Conservation (phyloP, 257 asterid species). For the Lantana camara region DNA sequence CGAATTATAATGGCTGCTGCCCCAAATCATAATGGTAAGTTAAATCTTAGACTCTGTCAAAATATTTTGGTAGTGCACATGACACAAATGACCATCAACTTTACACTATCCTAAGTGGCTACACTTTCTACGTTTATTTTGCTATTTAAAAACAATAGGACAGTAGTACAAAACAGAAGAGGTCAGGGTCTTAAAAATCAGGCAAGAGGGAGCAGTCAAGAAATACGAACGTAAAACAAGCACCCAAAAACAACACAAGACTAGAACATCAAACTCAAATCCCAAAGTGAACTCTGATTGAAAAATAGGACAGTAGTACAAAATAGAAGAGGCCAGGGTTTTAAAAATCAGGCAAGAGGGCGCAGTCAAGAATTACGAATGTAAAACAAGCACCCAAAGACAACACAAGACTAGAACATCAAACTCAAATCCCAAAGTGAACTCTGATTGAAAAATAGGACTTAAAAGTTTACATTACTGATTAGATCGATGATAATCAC, state of each 20-base stretch:
- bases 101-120: background rate
- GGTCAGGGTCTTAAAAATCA: background rate
- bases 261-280: background rate
- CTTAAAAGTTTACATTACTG: slow-evolving; percentile 3
- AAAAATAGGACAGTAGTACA: background rate
- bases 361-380: background rate
- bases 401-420: background rate
- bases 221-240: slow-evolving; percentile 11
- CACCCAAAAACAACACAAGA: slow-evolving; percentile 4
- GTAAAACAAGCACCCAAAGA: slow-evolving; percentile 17
- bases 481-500: background rate
- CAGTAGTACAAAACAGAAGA: background rate
- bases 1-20: background rate
- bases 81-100: slow-evolving; percentile 12
- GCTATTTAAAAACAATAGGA: background rate
- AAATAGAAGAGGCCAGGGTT: background rate
- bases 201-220: background rate
- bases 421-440: background rate
- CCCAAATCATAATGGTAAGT: slow-evolving; percentile 7
- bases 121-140: background rate
- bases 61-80: background rate
- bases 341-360: slow-evolving; percentile 1
- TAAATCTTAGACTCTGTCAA: background rate
- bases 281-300: slow-evolving; percentile 5
- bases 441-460: background rate